Percentiles rank a stretch among this genome's conserved stretches.
phyloP scores from a whole-genome alignment of 2,329 filamentous ascomycete genomes.

The Verticillium zaregamsianum region DNA sequence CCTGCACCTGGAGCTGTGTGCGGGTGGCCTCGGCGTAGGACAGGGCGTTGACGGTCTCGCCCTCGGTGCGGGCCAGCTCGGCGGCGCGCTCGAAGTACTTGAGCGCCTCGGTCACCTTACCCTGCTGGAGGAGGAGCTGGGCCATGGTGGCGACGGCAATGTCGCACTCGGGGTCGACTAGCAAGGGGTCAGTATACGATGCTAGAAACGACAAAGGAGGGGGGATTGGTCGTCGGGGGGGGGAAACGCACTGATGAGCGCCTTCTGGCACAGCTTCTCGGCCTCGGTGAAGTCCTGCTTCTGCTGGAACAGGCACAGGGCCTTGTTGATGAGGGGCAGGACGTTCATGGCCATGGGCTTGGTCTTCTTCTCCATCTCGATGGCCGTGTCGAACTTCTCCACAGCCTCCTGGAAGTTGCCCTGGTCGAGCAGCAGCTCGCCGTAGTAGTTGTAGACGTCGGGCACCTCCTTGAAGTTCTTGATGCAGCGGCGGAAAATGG shows the following conservation, averaged over 20 bases:
- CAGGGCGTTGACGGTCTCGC: slow-evolving; percentile 92
- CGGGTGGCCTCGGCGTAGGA: slow-evolving; percentile 96
- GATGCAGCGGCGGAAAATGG: slow-evolving; percentile 93
- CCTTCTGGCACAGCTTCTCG: slow-evolving; percentile 95
- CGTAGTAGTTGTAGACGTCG: slow-evolving; percentile 99
- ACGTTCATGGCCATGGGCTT: slow-evolving; percentile 98
- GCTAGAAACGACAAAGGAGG: background rate
- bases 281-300: slow-evolving; percentile 95
- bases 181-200: slow-evolving; percentile 25
- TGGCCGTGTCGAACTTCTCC: slow-evolving; percentile 97
- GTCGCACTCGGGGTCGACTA: slow-evolving; percentile 97
- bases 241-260: slow-evolving; percentile 76
- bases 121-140: slow-evolving; percentile 93
- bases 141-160: slow-evolving; percentile 99
- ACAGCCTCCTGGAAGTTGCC: slow-evolving; percentile 93
- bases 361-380: slow-evolving; percentile 94
- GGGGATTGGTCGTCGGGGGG: slow-evolving; percentile 7
- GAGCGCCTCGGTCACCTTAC: slow-evolving; percentile 91
- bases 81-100: slow-evolving; percentile 97
- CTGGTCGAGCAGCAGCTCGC: slow-evolving; percentile 93
- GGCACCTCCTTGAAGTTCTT: slow-evolving; percentile 98
- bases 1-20: slow-evolving; percentile 88
- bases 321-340: slow-evolving; percentile 96
- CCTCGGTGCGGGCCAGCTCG: slow-evolving; percentile 88
- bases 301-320: slow-evolving; percentile 94